Evolutionary conservation across 2,329 filamentous ascomycete genomes (phyloP).

Genomic region (Ampelomyces quisqualis): DNA sequence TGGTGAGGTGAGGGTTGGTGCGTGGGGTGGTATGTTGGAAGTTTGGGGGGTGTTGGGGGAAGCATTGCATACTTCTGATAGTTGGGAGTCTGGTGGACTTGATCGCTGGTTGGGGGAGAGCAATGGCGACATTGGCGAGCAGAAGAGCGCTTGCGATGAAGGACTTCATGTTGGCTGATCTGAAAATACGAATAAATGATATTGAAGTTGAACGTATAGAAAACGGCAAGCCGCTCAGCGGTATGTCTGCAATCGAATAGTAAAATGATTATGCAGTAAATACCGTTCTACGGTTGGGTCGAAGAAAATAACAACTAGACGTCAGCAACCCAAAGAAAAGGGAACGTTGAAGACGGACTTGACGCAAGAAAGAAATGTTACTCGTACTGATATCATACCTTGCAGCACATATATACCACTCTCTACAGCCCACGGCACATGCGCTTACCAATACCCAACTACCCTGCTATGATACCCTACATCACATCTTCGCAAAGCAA

Average conservation of each 20-base stretch:
- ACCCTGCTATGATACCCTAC: not conserved
- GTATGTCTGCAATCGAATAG: constrained; percentile 9
- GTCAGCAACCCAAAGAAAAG: constrained; percentile 6
- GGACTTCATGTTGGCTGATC: constrained; percentile 18
- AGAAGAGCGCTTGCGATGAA: constrained; percentile 1
- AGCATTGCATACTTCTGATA: constrained; percentile 5
- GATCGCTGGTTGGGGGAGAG: constrained; percentile 14
- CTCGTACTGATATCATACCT: not conserved
- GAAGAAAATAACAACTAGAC: constrained; percentile 21
- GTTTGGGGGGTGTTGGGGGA: too few relatives aligned
- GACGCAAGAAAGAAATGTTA: constrained; percentile 2
- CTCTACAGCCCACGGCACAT: not conserved
- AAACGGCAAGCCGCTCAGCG: constrained; percentile 28
- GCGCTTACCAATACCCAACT: not conserved
- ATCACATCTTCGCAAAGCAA: constrained; percentile 1
- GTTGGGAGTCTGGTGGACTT: constrained; percentile 2
- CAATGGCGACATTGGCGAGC: constrained; percentile 16
- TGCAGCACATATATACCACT: not conserved
- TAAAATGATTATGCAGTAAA: constrained; percentile 19
- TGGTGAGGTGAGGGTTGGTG: too few relatives aligned
- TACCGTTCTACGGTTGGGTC: constrained; percentile 28
- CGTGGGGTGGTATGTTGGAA: not conserved
- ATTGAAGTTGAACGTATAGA: not conserved
- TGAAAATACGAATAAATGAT: not conserved
- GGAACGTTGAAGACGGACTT: constrained; percentile 1